phyloP scores from a whole-genome alignment of 345 rosid genomes.

The Syzygium grande region DNA sequence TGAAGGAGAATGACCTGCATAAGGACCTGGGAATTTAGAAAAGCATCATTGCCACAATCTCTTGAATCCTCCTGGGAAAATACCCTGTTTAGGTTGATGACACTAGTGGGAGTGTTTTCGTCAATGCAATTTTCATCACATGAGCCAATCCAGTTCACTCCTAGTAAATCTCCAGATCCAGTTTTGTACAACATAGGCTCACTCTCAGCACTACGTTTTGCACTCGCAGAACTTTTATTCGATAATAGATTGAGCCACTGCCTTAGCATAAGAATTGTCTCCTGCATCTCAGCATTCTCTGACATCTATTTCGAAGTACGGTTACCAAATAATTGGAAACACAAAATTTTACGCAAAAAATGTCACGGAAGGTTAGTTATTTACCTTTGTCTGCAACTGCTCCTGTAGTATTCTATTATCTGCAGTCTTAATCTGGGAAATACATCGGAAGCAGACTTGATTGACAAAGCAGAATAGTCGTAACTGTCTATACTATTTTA shows the following conservation, averaged over 20 bases:
- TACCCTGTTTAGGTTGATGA: slow-evolving; percentile 54
- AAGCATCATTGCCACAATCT: slow-evolving; percentile 26
- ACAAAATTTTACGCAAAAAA: not conserved
- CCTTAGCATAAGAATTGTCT: slow-evolving; percentile 46
- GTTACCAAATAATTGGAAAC: not conserved
- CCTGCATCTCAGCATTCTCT: slow-evolving; percentile 57
- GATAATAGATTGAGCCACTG: slow-evolving; percentile 33
- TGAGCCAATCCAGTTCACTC: slow-evolving; percentile 12
- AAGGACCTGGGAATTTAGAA: slow-evolving; percentile 33
- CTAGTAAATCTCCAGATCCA: slow-evolving; percentile 8
- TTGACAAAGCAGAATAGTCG: not conserved
- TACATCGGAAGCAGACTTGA: not conserved
- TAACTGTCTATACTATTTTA: not conserved
- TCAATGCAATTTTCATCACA: slow-evolving; percentile 30
- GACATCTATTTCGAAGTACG: slow-evolving; percentile 23
- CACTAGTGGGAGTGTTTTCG: slow-evolving; percentile 49
- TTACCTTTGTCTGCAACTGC: slow-evolving; percentile 62
- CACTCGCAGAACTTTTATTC: slow-evolving; percentile 14
- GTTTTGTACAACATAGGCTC: not conserved
- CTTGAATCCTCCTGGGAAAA: slow-evolving; percentile 55
- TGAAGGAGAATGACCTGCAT: slow-evolving; percentile 23
- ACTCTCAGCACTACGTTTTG: slow-evolving; percentile 21
- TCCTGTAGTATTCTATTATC: slow-evolving; percentile 71
- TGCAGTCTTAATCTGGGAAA: slow-evolving; percentile 51
- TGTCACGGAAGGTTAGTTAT: not conserved